Conservation (phyloP, 2,329 filamentous ascomycete genomes). For the Nothophoma quercina region DNA sequence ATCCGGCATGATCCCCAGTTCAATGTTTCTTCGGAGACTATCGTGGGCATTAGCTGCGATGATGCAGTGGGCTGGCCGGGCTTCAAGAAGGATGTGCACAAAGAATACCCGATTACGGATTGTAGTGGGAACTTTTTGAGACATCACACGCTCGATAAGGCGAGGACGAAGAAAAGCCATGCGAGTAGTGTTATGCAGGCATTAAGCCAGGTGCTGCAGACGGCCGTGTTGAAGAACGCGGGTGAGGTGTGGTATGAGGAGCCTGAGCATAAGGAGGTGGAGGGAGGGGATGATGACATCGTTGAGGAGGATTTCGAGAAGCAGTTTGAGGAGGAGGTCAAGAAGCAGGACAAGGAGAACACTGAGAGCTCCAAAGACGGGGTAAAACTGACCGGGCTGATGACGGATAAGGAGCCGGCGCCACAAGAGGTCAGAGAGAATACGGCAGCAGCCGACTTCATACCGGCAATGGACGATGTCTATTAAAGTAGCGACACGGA, state of each 20-base stretch:
- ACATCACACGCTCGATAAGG: constrained; percentile 37
- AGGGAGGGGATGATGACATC: background rate
- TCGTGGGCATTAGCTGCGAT: constrained; percentile 43
- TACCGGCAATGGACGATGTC: background rate
- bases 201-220: constrained; percentile 22
- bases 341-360: too few relatives aligned
- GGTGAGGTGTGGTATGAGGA: constrained; percentile 23
- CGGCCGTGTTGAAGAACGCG: constrained; percentile 9
- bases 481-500: background rate
- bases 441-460: background rate
- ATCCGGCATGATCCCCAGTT: constrained; percentile 45
- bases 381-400: background rate
- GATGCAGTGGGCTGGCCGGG: constrained; percentile 46
- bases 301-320: too few relatives aligned
- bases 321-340: too few relatives aligned
- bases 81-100: constrained; percentile 23
- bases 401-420: background rate
- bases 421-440: background rate
- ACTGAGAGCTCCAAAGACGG: too few relatives aligned
- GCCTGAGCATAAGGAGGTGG: background rate
- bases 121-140: constrained; percentile 41
- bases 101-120: constrained; percentile 24
- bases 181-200: constrained; percentile 21
- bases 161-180: constrained; percentile 17
- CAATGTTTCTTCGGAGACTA: constrained; percentile 25